Evolutionary conservation across 768 basidiomycete species (phyloP).

Genomic region (Megacollybia marginata): DNA sequence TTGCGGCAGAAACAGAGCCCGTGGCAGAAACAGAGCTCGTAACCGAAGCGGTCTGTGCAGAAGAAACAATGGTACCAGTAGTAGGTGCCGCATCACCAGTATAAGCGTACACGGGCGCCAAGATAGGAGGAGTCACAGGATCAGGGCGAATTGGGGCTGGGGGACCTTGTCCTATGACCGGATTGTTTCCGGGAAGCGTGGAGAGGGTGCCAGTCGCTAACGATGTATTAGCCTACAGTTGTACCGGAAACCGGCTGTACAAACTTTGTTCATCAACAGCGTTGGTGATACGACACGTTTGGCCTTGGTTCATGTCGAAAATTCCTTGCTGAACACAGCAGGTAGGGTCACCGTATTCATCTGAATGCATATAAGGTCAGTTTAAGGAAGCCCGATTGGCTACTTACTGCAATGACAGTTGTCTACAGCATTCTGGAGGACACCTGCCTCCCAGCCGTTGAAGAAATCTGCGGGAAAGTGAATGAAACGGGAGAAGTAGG

Average conservation of each 20-base stretch:
- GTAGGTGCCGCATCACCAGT: slow-evolving; percentile 31
- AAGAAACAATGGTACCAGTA: slow-evolving; percentile 22
- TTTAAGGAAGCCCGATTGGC: not conserved
- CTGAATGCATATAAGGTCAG: not conserved
- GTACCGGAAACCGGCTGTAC: slow-evolving; percentile 2
- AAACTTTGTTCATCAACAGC: slow-evolving; percentile 40
- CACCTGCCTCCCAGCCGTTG: slow-evolving; percentile 54
- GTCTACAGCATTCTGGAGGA: slow-evolving; percentile 49
- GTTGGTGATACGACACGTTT: slow-evolving; percentile 38
- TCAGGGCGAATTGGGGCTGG: slow-evolving; percentile 26
- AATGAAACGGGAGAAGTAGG: not conserved
- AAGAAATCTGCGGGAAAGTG: slow-evolving; percentile 36
- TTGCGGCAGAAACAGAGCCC: not conserved
- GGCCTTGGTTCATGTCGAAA: slow-evolving; percentile 32
- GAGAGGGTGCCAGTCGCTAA: slow-evolving; percentile 38
- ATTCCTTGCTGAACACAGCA: slow-evolving; percentile 41
- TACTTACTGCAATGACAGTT: slow-evolving; percentile 34
- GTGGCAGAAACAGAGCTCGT: not conserved
- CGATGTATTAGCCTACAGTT: not conserved
- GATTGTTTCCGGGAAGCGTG: slow-evolving; percentile 48
- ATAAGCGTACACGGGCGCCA: slow-evolving; percentile 40
- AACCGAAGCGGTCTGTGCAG: slow-evolving; percentile 8
- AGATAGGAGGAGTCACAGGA: slow-evolving; percentile 27
- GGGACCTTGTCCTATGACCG: slow-evolving; percentile 31
- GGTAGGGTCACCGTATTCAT: slow-evolving; percentile 17